Evolutionary conservation across 2,329 filamentous ascomycete genomes (phyloP).

Genomic region (Madurella mycetomatis): DNA sequence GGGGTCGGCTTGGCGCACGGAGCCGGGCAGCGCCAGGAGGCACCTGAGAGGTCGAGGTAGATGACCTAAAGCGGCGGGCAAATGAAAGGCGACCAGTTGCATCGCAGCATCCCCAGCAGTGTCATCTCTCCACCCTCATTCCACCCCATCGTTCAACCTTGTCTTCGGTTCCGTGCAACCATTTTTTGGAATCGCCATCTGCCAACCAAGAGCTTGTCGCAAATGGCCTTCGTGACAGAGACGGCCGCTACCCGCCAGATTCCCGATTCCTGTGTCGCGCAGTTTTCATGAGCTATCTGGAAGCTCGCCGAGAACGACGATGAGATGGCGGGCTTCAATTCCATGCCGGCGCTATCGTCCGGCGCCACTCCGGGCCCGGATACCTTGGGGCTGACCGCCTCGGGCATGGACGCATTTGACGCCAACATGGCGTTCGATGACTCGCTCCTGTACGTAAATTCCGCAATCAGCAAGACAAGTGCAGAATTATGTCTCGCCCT

Average conservation of each 20-base stretch:
- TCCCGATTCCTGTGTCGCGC: neutral
- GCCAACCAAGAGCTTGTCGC: neutral
- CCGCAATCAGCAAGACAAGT: neutral
- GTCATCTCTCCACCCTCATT: neutral
- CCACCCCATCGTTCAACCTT: neutral
- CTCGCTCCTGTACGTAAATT: slow-evolving; percentile 47
- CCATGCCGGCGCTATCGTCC: slow-evolving; percentile 48
- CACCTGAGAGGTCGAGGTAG: neutral
- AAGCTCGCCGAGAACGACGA: slow-evolving; percentile 28
- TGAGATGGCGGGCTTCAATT: slow-evolving; percentile 57
- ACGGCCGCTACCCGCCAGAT: neutral
- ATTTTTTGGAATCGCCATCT: neutral
- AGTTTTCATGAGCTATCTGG: slow-evolving; percentile 8
- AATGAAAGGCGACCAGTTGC: neutral
- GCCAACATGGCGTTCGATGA: slow-evolving; percentile 53
- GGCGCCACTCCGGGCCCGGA: slow-evolving; percentile 41
- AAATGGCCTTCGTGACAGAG: slow-evolving; percentile 4
- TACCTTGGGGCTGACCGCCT: slow-evolving; percentile 42
- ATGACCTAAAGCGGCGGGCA: neutral
- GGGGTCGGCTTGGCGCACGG: no score
- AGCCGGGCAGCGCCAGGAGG: neutral
- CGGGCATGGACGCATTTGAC: slow-evolving; percentile 48
- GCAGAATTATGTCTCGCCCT: neutral
- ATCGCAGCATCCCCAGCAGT: neutral
- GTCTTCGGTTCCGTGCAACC: neutral